phyloP scores from a whole-genome alignment of 805 yeast species.

The Starmerella khaoyaiensis region DNA sequence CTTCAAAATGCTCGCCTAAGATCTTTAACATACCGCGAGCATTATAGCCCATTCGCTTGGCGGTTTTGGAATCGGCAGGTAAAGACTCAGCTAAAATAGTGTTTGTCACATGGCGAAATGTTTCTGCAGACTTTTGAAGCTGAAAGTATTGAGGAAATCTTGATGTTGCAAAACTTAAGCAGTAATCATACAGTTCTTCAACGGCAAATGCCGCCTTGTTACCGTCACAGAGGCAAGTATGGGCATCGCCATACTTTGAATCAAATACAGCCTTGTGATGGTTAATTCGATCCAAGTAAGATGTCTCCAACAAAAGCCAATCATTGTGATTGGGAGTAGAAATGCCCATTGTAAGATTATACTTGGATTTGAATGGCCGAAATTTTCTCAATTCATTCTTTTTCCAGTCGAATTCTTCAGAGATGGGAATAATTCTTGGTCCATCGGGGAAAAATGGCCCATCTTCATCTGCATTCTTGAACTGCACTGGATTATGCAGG shows the following conservation, averaged over 20 bases:
- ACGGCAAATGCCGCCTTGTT: constrained; percentile 25
- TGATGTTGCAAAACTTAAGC: constrained; percentile 31
- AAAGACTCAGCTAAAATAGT: constrained; percentile 2
- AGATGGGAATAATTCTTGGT: constrained; percentile 1
- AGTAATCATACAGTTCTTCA: constrained; percentile 38
- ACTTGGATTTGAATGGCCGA: constrained; percentile 48
- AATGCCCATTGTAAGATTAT: constrained; percentile 52
- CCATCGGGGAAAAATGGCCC: constrained; percentile 1
- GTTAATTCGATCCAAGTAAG: constrained; percentile 37
- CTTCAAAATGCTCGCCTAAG: constrained; percentile 37
- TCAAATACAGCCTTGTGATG: constrained; percentile 30
- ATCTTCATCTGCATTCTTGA: too few relatives aligned
- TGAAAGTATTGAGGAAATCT: constrained; percentile 44
- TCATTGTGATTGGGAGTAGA: constrained; percentile 37
- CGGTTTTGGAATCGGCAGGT: constrained; percentile 3
- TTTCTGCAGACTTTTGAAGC: constrained; percentile 7
- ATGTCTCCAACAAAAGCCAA: constrained; percentile 49
- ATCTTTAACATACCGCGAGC: constrained; percentile 3
- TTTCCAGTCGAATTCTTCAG: constrained; percentile 3
- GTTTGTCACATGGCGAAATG: constrained; percentile 14
- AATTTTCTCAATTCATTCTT: constrained; percentile 20
- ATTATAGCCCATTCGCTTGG: constrained; percentile 1
- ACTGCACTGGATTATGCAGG: too few relatives aligned
- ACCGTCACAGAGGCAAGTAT: constrained; percentile 6
- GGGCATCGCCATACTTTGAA: constrained; percentile 14